Conservation (phyloP, 352 stramenopile species). For the Pythium sp. region DNA sequence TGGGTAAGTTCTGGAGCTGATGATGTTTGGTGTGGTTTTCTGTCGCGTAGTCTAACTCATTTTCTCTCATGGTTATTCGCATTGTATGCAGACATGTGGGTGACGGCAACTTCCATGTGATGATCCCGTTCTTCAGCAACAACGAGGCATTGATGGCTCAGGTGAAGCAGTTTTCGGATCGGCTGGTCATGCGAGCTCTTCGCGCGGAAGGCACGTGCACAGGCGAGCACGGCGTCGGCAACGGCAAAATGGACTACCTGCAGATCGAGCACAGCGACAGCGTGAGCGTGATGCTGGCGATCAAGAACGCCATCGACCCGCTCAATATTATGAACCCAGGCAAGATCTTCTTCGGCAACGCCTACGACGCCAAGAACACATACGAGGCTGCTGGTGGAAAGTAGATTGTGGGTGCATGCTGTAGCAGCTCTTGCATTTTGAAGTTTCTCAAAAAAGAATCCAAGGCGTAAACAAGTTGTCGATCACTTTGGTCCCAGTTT, state of each 20-base stretch:
- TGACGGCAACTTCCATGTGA: conserved; percentile 98
- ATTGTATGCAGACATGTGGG: conserved; percentile 66
- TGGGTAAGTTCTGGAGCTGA: conserved; percentile 29
- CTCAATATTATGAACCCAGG: conserved; percentile 97
- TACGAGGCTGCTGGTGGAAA: conserved; percentile 4
- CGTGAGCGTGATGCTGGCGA: conserved; percentile 90
- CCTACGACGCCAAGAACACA: conserved; percentile 19
- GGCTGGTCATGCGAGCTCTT: conserved; percentile 81
- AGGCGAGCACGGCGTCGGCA: conserved; percentile 96
- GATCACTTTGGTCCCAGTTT: too few species aligned
- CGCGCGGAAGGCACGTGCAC: conserved; percentile 95
- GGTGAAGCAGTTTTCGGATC: conserved; percentile 88
- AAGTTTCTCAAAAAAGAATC: too few species aligned
- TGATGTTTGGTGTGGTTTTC: neutral
- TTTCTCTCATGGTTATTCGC: neutral
- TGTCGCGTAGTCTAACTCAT: conserved; percentile 6
- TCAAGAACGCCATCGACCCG: conserved; percentile 95
- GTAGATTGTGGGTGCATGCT: neutral
- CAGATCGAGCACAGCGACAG: conserved; percentile 89
- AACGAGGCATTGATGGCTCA: conserved; percentile 84
- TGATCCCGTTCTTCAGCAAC: conserved; percentile 90
- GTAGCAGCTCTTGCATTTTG: too few species aligned
- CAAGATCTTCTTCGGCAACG: conserved; percentile 91
- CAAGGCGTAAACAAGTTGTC: too few species aligned
- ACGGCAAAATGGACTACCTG: conserved; percentile 94